Conservation (phyloP, 129 eudicot species). For the Scalesia atractyloides region DNA sequence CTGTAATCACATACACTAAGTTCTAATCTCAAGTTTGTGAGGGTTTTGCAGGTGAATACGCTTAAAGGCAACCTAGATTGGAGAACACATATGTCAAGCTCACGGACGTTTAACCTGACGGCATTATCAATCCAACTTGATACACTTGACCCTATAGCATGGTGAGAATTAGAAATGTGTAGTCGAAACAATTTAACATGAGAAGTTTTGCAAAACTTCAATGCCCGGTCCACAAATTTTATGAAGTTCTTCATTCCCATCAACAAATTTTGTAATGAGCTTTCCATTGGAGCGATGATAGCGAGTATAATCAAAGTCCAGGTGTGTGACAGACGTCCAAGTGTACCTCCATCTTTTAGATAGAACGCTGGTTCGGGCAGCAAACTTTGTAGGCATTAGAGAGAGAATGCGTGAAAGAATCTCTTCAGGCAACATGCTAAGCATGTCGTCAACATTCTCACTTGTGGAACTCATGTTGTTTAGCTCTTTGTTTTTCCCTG, state of each 20-base stretch:
- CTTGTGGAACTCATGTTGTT: background rate
- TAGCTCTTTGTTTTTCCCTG: too few species aligned
- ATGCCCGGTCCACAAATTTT: slow-evolving; percentile 10
- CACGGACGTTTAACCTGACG: too few species aligned
- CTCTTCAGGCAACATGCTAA: background rate
- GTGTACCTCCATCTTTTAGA: background rate
- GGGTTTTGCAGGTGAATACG: slow-evolving; percentile 21
- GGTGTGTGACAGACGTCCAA: background rate
- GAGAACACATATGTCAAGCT: too few species aligned
- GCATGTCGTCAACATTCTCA: background rate
- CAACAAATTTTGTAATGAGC: too few species aligned
- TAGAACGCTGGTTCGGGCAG: background rate
- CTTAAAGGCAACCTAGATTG: too few species aligned
- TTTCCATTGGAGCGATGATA: background rate
- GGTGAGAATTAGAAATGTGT: background rate
- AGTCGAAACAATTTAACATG: slow-evolving; percentile 2
- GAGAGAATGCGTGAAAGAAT: background rate
- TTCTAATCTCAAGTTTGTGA: slow-evolving; percentile 4
- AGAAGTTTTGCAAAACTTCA: slow-evolving; percentile 2
- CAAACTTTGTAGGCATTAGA: background rate
- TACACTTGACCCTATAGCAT: background rate
- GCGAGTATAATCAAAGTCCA: background rate
- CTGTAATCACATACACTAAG: accelerated
- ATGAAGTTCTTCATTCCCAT: background rate
- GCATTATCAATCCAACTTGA: background rate